These are phyloP conservation scores for Fusarium euwallaceae DNA, from an alignment of 2,329 filamentous ascomycete species.

Conservation along the genomic window DNA sequence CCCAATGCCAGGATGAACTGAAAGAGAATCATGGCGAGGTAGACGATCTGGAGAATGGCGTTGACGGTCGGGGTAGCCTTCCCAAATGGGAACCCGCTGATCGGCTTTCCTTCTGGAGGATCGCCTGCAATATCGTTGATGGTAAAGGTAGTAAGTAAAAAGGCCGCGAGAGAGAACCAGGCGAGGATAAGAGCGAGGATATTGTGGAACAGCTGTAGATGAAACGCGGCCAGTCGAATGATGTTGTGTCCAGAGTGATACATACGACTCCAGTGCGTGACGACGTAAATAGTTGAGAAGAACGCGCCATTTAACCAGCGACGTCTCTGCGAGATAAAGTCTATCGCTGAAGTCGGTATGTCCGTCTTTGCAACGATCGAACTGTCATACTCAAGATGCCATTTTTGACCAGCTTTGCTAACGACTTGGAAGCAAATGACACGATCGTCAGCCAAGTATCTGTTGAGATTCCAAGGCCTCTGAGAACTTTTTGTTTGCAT, in stretches of 20 bases:
- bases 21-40: constrained; percentile 2
- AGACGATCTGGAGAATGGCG: background rate
- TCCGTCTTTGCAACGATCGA: background rate
- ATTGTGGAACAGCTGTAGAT: constrained; percentile 12
- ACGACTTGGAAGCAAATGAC: constrained; percentile 7
- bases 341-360: background rate
- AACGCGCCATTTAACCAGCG: constrained; percentile 8
- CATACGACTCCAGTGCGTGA: background rate
- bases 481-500: background rate
- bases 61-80: constrained; percentile 19
- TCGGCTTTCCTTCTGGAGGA: background rate
- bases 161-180: constrained; percentile 22
- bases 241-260: constrained; percentile 2
- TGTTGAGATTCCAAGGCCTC: background rate
- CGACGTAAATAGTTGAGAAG: constrained; percentile 8
- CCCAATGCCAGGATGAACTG: constrained; percentile 29
- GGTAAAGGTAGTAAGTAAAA: constrained; percentile 14
- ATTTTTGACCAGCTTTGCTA: background rate
- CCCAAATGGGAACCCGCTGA: constrained; percentile 21
- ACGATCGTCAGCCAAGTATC: constrained; percentile 10
- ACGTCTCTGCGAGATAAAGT: background rate
- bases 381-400: background rate
- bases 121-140: constrained; percentile 20
- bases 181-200: constrained; percentile 11
- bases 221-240: background rate